Percentiles rank a stretch among this genome's conserved stretches.
These are phyloP conservation scores for Bimuria novae-zelandiae DNA, from an alignment of 2,329 filamentous ascomycete species.

Conservation along the genomic window DNA sequence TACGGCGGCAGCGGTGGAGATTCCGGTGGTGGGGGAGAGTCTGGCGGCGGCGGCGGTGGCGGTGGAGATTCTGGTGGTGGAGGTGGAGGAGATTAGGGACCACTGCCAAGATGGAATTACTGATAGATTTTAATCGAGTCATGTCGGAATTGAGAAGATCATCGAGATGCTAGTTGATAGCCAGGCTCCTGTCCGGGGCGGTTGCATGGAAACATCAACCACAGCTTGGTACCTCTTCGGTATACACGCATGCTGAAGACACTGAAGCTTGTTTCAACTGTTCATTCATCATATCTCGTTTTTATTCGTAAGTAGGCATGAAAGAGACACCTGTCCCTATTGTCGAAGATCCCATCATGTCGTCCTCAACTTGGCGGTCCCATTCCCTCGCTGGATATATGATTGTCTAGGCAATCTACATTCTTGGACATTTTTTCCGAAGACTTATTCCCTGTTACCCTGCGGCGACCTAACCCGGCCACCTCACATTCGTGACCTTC, in stretches of 20 bases:
- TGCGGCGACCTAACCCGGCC: neutral
- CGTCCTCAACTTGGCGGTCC: neutral
- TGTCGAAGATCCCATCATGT: neutral
- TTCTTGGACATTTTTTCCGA: neutral
- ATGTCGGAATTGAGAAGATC: too few species aligned
- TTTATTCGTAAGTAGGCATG: slow-evolving; percentile 5
- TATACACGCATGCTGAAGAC: neutral
- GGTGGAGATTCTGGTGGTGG: neutral
- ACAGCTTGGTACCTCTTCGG: too few species aligned
- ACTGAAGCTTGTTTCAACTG: neutral
- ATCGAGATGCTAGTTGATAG: too few species aligned
- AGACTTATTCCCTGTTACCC: neutral
- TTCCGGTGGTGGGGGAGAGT: neutral
- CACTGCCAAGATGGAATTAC: too few species aligned
- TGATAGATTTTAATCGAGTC: too few species aligned
- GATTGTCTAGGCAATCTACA: neutral
- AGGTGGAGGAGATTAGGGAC: too few species aligned
- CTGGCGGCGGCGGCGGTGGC: neutral
- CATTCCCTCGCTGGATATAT: neutral
- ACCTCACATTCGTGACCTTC: slow-evolving; percentile 10
- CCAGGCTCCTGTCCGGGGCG: too few species aligned
- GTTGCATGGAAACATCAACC: too few species aligned
- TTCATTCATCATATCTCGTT: slow-evolving; percentile 10
- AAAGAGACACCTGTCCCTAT: neutral
- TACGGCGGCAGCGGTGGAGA: neutral